These are phyloP conservation scores for Debaryomyces subglobosus DNA, from an alignment of 1,139 yeast genomes.

Conservation along the genomic window DNA sequence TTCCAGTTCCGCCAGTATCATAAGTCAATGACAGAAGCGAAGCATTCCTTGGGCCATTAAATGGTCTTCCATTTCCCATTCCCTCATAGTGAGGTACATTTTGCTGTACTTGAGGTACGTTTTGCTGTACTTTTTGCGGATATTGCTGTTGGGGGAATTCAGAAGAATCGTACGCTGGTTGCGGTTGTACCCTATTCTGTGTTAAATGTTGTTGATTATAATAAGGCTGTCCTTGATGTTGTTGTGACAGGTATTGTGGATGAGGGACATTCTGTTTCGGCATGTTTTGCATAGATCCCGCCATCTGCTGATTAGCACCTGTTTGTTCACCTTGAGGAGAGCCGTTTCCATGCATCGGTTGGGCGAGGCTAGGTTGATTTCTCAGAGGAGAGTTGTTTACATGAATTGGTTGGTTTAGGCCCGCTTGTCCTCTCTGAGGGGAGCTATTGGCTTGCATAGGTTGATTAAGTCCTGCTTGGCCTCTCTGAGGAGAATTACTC, in stretches of 20 bases:
- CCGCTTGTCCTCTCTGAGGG: background rate
- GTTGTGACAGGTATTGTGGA: background rate
- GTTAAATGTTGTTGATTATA: conserved; percentile 4
- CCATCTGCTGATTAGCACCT: background rate
- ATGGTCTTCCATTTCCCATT: conserved; percentile 6
- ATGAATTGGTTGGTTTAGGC: background rate
- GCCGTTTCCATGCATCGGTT: conserved; percentile 1
- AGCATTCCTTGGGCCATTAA: conserved; percentile 11
- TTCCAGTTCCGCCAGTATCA: conserved; percentile 7
- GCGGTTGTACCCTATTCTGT: conserved; percentile 3
- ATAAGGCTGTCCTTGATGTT: background rate
- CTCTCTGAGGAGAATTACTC: background rate
- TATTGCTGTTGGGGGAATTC: conserved; percentile 7
- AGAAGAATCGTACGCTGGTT: conserved; percentile 4
- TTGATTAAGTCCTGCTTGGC: background rate
- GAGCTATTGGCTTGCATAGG: background rate
- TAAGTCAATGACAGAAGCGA: conserved; percentile 17
- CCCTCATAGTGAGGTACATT: conserved; percentile 3
- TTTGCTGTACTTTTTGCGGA: conserved; percentile 9
- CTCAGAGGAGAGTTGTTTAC: background rate
- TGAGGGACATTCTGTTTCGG: conserved; percentile 3
- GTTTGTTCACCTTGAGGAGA: background rate
- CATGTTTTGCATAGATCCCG: background rate
- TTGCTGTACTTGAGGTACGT: conserved; percentile 1
- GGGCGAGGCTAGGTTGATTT: background rate